A percentile compares a stretch with the other conserved stretches of the same genome.
Evolutionary conservation across 495 filamentous ascomycete genomes (phyloP).

Genomic region (Hypoxylon intermedium): DNA sequence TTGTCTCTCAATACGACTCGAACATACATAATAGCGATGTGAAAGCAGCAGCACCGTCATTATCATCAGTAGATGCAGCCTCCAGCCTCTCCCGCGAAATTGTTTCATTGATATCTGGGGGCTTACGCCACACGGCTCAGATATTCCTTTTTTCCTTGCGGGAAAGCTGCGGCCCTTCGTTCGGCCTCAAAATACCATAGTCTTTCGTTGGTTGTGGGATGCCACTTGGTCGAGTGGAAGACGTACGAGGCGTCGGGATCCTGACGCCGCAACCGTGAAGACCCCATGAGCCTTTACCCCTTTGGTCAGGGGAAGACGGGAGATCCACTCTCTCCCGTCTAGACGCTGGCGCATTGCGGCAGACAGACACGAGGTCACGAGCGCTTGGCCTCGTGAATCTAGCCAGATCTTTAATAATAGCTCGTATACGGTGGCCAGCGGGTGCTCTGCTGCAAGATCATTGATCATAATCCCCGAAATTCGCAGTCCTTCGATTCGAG

Average conservation of each 20-base stretch:
- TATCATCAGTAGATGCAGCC: conserved; percentile 4
- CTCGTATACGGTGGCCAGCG: conserved; percentile 20
- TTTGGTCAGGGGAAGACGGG: not conserved
- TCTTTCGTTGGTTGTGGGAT: not conserved
- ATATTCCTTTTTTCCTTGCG: conserved; percentile 13
- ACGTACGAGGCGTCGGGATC: conserved; percentile 37
- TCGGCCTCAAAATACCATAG: not conserved
- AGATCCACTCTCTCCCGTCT: conserved; percentile 22
- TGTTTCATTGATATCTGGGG: conserved; percentile 19
- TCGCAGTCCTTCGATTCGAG: conserved; percentile 21
- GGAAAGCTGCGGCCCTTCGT: conserved; percentile 14
- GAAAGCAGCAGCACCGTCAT: conserved; percentile 5
- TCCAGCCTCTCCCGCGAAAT: conserved; percentile 13
- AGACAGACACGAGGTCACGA: conserved; percentile 9
- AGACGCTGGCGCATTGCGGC: conserved; percentile 15
- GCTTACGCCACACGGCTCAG: conserved; percentile 22
- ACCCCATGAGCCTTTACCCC: conserved; percentile 9
- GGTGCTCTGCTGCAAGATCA: conserved; percentile 16
- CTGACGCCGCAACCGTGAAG: conserved; percentile 20
- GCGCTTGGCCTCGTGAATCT: conserved; percentile 8
- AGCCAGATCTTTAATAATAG: conserved; percentile 19
- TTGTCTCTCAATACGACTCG: not conserved
- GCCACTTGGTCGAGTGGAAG: conserved; percentile 8
- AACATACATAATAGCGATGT: not conserved
- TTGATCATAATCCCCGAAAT: conserved; percentile 13